Evolutionary conservation across 140 eudicot species (phyloP), one percentile per base, ranked within the genome.

Genomic region (Ambrosia hybrid): DNA sequence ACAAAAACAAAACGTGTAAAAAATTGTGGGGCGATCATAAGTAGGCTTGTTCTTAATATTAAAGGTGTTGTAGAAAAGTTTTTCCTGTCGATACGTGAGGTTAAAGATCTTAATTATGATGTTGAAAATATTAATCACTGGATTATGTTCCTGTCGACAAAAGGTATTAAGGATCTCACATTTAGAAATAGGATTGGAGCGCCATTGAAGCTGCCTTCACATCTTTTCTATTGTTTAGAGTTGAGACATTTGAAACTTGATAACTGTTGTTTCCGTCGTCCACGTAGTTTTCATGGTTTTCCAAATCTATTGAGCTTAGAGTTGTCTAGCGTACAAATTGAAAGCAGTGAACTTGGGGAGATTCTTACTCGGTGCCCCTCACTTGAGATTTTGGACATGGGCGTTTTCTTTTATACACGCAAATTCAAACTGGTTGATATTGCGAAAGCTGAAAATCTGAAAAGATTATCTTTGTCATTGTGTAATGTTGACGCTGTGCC

Each of bases 241-340:
- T 3, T 73, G 63, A 45, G 37, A 51, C 65, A 9, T 62, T 15
- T 73, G 63, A 51, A 10, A 16, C 41, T 73, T 5, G 0, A 30
- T 37, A 11, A 21, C 6, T 62, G 71, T 16, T 11, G 17, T 12
- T 63, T 73, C 4, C 4, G 2, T 39, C 38, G 10, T 2, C 10
- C 6, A 8, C 9, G 38, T 51, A 4, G 34, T 74, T 51, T 51
- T 64, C 45, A 5, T 34, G 65, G 72, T 63, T 74, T 39, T 64
- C 72, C 53, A 16, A 63, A 74, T 52, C 78, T 64, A 15, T 36
- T 64, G 65, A 74, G 65, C 55, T 74, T 65, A 37, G 3, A 34
- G 21, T 74, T 74, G 14, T 4, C 3, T 8, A 2, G 14, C 21
- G 70, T 72, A 3, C 16, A 11, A n/a, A 45, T 60, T 59, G n/a